Percentiles rank a stretch among this genome's conserved stretches.
Conservation (phyloP, 805 yeast genomes). For the Saccharomyces mikatae region DNA sequence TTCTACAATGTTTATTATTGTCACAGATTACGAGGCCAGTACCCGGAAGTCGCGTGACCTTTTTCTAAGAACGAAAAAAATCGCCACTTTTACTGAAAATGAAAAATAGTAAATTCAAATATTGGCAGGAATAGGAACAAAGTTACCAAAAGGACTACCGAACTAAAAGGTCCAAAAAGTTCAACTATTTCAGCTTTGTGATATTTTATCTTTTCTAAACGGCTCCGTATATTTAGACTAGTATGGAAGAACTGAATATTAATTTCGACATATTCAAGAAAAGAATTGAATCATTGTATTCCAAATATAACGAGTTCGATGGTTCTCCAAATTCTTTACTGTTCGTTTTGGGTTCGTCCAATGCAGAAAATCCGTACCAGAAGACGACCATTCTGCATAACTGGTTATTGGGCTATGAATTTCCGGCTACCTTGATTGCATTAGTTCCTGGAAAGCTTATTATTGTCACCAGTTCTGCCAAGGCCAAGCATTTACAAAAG, state of each 20-base stretch:
- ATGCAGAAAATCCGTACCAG: constrained; percentile 83
- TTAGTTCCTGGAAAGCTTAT: constrained; percentile 51
- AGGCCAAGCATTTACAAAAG: constrained; percentile 61
- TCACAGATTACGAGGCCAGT: neutral
- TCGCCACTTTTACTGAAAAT: neutral
- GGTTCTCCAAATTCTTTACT: constrained; percentile 40
- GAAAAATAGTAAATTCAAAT: neutral
- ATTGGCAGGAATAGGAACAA: neutral
- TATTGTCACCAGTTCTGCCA: constrained; percentile 73
- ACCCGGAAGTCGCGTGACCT: neutral
- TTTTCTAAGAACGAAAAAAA: neutral
- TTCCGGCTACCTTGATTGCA: constrained; percentile 79
- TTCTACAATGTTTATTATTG: neutral
- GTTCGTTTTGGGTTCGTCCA: constrained; percentile 74
- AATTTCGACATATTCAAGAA: constrained; percentile 24
- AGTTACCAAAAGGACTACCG: neutral
- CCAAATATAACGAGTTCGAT: constrained; percentile 22
- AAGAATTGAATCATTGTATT: constrained; percentile 24
- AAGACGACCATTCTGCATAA: constrained; percentile 80
- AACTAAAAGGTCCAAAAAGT: neutral
- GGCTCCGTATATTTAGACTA: neutral
- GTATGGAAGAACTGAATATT: constrained; percentile 28
- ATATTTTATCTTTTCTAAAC: neutral
- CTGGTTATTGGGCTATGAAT: constrained; percentile 92
- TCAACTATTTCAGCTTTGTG: neutral